Base-by-base conservation (phyloP, 2,329 filamentous ascomycete genomes). In the Fusarium sp. region DNA sequence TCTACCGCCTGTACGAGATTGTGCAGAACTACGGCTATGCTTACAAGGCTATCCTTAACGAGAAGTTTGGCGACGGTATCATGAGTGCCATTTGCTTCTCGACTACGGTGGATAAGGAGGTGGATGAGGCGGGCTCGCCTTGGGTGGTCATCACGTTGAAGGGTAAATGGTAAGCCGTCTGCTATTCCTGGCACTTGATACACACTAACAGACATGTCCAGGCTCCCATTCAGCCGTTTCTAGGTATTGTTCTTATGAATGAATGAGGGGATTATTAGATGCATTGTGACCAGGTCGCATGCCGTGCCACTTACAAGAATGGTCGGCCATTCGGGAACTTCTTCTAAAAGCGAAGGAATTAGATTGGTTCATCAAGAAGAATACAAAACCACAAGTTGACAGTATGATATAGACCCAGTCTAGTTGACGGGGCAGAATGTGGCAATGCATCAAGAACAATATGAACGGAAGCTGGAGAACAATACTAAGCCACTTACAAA, bases 21-120 rank as follows among this genome's bases (percentile, higher is more conserved):
- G 89, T 98, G 61, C 93, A 97, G 80, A 98, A 97, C 76, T 97
- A 97, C 73, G 94, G 94, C 1, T 96, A 97, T 76, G 91, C 93
- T 1, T 97, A 96, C 79, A 97, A 97, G 83, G 93, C 93, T 1
- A 86, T 98, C 5, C 75, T 97, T 76, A 97, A 98, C 69, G 94
- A 98, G 84, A 97, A 97, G 83, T 93, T 92, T 73, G 91, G 91
- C 0, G 91, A 93, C 74, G 94, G 94, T 1, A 98, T 98, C 73
- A 97, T 98, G 94, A 96, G 92, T 74, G 94, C 93, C 1, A 97
- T 97, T 73, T 88, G 88, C 13, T 97, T 97, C 76, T 91, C 88
- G 48, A 96, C 92, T 0, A 92, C 92, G 73, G 91, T 98, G 3
- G 92, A 97, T 76, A 96, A 96, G 85, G 94, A 98, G 84, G 88